Percentiles rank a stretch among this genome's conserved stretches.
These are phyloP conservation scores for Oryza coarctata DNA, from an alignment of 176 grass and related monocot species.

Conservation along the genomic window DNA sequence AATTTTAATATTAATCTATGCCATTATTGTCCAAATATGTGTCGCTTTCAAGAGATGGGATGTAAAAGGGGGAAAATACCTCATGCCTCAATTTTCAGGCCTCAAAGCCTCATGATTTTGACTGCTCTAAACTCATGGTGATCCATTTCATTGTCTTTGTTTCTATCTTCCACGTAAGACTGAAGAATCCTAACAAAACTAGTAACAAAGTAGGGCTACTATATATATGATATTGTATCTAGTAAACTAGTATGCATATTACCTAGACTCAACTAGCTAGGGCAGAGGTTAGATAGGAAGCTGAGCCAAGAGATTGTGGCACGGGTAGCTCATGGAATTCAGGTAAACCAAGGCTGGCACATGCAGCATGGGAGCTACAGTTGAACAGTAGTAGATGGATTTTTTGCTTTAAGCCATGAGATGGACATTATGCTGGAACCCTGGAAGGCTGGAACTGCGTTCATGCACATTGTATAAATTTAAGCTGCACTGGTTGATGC, in stretches of 20 bases:
- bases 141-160: neutral
- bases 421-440: slow-evolving; percentile 46
- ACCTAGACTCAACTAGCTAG: neutral
- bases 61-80: neutral
- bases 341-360: slow-evolving; percentile 4
- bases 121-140: neutral
- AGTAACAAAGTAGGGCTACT: neutral
- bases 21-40: neutral
- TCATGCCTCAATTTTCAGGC: neutral
- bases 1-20: neutral
- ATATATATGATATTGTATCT: neutral
- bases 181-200: neutral
- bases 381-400: neutral
- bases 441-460: neutral
- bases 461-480: slow-evolving; percentile 20
- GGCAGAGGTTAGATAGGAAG: slow-evolving; percentile 29
- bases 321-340: slow-evolving; percentile 41
- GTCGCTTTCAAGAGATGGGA: neutral
- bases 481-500: neutral
- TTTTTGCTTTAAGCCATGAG: slow-evolving; percentile 40
- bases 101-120: neutral
- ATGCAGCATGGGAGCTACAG: slow-evolving; percentile 10
- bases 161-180: slow-evolving; percentile 6
- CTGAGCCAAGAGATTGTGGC: neutral
- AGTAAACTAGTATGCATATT: neutral